These are phyloP conservation scores for Claviceps fusiformis DNA, from an alignment of 2,329 filamentous ascomycete genomes.

Conservation along the genomic window DNA sequence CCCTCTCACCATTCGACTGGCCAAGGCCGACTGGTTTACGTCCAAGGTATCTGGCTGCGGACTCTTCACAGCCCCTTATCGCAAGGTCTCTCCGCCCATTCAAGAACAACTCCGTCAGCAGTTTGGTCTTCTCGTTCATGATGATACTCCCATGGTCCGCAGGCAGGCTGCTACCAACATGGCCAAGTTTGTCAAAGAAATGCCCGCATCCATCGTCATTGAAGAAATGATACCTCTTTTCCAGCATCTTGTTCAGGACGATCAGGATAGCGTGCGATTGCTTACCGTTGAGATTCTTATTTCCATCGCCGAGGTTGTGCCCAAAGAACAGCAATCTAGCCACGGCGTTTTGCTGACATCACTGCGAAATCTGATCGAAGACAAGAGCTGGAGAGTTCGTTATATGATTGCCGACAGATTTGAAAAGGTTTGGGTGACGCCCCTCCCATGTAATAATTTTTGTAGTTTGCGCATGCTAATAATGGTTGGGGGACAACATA, in stretches of 20 bases:
- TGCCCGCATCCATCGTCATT: slow-evolving; percentile 81
- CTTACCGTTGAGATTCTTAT: slow-evolving; percentile 95
- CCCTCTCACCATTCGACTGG: slow-evolving; percentile 84
- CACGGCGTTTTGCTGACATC: slow-evolving; percentile 87
- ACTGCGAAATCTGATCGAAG: slow-evolving; percentile 85
- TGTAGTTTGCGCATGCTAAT: background rate
- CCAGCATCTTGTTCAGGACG: slow-evolving; percentile 89
- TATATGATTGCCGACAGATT: slow-evolving; percentile 99
- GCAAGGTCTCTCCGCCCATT: slow-evolving; percentile 72
- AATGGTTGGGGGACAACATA: background rate
- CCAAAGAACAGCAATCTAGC: slow-evolving; percentile 94
- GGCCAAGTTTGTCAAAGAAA: slow-evolving; percentile 94
- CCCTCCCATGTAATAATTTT: background rate
- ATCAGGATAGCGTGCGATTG: slow-evolving; percentile 93
- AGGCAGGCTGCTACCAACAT: slow-evolving; percentile 93
- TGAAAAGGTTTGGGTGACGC: slow-evolving; percentile 57
- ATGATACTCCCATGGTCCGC: slow-evolving; percentile 98
- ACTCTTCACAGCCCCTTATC: slow-evolving; percentile 86
- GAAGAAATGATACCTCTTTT: slow-evolving; percentile 99
- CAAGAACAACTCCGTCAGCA: slow-evolving; percentile 88
- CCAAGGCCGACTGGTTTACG: slow-evolving; percentile 99
- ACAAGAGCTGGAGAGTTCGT: slow-evolving; percentile 97
- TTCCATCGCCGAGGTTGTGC: slow-evolving; percentile 89
- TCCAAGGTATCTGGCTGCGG: slow-evolving; percentile 97
- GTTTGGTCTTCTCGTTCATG: slow-evolving; percentile 85